phyloP scores from a whole-genome alignment of 495 filamentous ascomycete genomes.

The Penicillium antarcticum region DNA sequence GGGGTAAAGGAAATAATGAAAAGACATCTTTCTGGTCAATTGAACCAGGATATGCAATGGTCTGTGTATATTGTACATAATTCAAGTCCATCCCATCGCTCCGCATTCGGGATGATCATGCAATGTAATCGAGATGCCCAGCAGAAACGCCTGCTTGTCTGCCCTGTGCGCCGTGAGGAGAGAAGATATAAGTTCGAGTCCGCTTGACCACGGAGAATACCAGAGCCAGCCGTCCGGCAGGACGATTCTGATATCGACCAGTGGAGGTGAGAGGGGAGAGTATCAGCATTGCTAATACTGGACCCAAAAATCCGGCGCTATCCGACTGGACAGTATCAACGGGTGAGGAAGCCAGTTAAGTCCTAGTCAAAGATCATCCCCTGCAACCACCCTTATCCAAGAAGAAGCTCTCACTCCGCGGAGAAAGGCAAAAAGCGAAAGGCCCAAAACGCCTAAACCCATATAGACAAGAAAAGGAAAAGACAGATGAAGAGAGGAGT shows the following conservation, averaged over 20 bases:
- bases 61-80: constrained; percentile 27
- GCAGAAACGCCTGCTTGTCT: constrained; percentile 20
- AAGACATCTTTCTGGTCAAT: constrained; percentile 2
- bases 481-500: constrained; percentile 4
- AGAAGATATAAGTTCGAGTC: constrained; percentile 5
- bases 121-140: constrained; percentile 24
- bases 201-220: background rate
- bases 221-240: background rate
- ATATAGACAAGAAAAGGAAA: constrained; percentile 22
- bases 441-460: constrained; percentile 16
- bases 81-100: constrained; percentile 15
- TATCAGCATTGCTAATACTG: too few species aligned
- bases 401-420: background rate
- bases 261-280: background rate
- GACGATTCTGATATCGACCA: background rate
- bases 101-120: constrained; percentile 18
- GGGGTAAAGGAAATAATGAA: background rate
- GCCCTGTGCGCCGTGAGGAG: constrained; percentile 25
- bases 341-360: too few species aligned
- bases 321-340: background rate
- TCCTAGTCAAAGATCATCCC: background rate
- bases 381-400: background rate
- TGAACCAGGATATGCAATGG: constrained; percentile 10
- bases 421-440: constrained; percentile 9
- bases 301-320: background rate